Evolutionary conservation across 2,329 filamentous ascomycete genomes (phyloP).

Genomic region (Penicillium sp.): DNA sequence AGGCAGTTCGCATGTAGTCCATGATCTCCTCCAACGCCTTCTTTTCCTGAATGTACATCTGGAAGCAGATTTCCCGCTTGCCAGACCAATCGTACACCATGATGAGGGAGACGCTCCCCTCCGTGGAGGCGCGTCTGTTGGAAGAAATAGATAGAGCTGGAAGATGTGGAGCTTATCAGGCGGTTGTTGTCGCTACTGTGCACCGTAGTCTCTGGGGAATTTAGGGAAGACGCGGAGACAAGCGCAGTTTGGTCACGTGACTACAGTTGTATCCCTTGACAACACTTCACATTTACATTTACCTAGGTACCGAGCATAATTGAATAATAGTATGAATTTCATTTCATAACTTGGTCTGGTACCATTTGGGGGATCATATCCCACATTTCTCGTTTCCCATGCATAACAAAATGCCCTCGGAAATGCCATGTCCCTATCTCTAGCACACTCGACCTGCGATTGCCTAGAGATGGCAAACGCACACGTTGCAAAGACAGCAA

Average conservation of each 20-base stretch:
- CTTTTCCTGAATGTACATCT: conserved; percentile 68
- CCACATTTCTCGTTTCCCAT: conserved; percentile 8
- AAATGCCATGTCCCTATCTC: conserved; percentile 1
- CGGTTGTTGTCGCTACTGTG: conserved; percentile 30
- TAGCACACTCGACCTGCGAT: conserved; percentile 7
- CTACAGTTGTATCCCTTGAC: not conserved
- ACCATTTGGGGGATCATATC: conserved; percentile 2
- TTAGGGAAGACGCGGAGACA: conserved; percentile 7
- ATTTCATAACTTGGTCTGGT: conserved; percentile 1
- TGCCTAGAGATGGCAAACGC: not conserved
- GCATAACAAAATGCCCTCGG: conserved; percentile 3
- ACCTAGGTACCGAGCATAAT: not conserved
- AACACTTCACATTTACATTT: not conserved
- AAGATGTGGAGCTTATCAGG: conserved; percentile 21
- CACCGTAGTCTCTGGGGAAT: conserved; percentile 24
- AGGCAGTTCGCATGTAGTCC: conserved; percentile 55
- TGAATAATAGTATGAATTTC: not conserved
- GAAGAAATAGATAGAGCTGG: conserved; percentile 10
- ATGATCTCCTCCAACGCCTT: conserved; percentile 66
- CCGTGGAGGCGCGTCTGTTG: conserved; percentile 22
- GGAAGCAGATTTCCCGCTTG: conserved; percentile 57
- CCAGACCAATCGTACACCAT: conserved; percentile 59
- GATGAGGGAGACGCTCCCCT: conserved; percentile 20
- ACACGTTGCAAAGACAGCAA: conserved; percentile 4
- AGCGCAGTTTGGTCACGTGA: conserved; percentile 22